Evolutionary conservation across 495 filamentous ascomycete species (phyloP), one percentile per base, ranked within the genome.

Genomic region (Podospora pseudopauciseta): DNA sequence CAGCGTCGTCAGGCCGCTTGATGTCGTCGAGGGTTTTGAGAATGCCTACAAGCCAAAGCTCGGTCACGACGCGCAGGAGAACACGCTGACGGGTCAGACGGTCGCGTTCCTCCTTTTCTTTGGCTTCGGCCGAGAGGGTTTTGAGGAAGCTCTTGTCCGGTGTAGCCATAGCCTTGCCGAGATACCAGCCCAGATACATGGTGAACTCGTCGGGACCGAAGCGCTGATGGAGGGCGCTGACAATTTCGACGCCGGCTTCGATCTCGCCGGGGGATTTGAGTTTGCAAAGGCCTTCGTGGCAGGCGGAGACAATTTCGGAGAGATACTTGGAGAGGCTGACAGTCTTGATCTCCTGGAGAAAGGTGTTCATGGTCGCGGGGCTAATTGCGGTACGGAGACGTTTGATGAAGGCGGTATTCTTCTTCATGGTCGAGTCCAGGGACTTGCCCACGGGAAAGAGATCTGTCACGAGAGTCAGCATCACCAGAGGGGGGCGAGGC

Each of bases 351-450:
- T 99, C 95, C 75, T 96, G 89, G 55, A 97, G 79, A 78, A 98
- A 96, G 66, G 92, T 93, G 64, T 86, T 82, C 55, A 92, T 85
- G 58, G 90, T 89, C 62, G 92, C 85, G 61, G 91, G 82, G 67
- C 87, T 93, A 68, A 98, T 89, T 55, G 93, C 91, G 30, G 95
- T 97, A 49, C 95, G 92, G 44, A 98, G 84, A 64, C 96, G 91
- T 79, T 97, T 97, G 77, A 99, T 99, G 78, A 98, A 97, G 67
- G 94, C 94, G 15, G 95, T 99, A 74, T 99, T 99, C 80, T 98
- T 99, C 84, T 97, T 98, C 73, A 99, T 85, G 34, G 94, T 94
- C 19, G 96, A 97, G 78, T 99, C 96, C 69, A 99, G 89, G 28
- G 92, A 91, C 66, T 86, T 84, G 77, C 84, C 86, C 68, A 94